phyloP scores from a whole-genome alignment of 306 rosid species.

The Acacia melanoxylon region DNA sequence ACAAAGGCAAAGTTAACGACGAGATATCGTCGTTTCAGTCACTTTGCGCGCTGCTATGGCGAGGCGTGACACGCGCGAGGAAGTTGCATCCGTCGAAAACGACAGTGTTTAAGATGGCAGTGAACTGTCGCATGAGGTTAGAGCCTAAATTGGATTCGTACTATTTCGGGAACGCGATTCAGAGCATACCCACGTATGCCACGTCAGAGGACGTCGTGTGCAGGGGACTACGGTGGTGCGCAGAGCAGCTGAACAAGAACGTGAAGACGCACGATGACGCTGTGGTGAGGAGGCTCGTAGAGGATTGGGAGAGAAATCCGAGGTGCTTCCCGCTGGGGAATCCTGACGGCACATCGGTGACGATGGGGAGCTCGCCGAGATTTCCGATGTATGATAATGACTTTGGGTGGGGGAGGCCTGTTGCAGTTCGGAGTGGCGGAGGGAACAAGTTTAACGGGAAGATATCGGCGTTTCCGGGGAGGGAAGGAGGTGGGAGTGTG shows the following conservation, averaged over 20 bases:
- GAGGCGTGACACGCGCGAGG: conserved; percentile 80
- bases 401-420: conserved; percentile 89
- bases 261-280: conserved; percentile 63
- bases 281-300: conserved; percentile 54
- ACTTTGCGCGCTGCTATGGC: conserved; percentile 74
- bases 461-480: conserved; percentile 84
- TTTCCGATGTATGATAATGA: conserved; percentile 93
- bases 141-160: conserved; percentile 66
- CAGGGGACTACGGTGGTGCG: conserved; percentile 71
- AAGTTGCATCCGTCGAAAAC: conserved; percentile 48
- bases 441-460: conserved; percentile 90
- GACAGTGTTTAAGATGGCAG: conserved; percentile 92
- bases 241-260: conserved; percentile 65
- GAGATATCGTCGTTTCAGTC: conserved; percentile 92
- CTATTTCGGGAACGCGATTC: conserved; percentile 95
- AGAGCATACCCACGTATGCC: conserved; percentile 70
- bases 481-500: conserved; percentile 72
- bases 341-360: conserved; percentile 73
- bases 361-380: conserved; percentile 93
- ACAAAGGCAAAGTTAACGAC: conserved; percentile 46
- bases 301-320: conserved; percentile 80
- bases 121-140: conserved; percentile 68
- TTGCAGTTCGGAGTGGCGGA: conserved; percentile 80
- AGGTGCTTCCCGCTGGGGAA: conserved; percentile 85
- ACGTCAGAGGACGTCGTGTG: conserved; percentile 53